Base-by-base conservation (phyloP, 106 monocot species). In the Dendrobium chrysotoxum region DNA sequence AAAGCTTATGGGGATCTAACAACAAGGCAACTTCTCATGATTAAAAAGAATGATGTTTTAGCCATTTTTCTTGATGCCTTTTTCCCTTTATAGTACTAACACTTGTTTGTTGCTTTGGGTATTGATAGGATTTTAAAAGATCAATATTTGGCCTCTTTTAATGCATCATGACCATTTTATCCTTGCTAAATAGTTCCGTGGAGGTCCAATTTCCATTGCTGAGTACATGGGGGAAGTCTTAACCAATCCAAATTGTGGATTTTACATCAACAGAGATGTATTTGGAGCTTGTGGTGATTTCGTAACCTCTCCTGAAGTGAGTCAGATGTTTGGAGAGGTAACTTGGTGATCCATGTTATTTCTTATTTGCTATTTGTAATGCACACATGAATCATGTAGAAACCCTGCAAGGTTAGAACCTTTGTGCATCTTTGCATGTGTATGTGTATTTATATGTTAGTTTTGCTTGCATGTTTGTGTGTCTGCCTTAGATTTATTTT, bases 261-360 rank as follows among this genome's bases (percentile, higher is more conserved):
- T 81, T 77, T 98, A 98, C 79, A 98, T 98, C 16, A 98, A 98
- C 72, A 85, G 82, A 53, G 92, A 92, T 83, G 98, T 98, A 21
- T 94, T 98, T 85, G 98, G 98, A 57, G 79, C 84, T 68, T 86
- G 84, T 20, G 98, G 98, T 58, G 98, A 98, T 88, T 92, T 98
- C 76, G 87, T 95, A 80, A 98, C 96, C 35, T 96, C 96, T 11
- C 96, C 96, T 28, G 96, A 98, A 85, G 97, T 98, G 28, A 98
- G 98, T 88, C 95, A 98, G 81, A 98, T 98, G 98, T 98, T 98
- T 88, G 95, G 98, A 74, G 98, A 98, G 98, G 98, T 98, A 89
- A 82, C 35, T 53, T 39, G 40, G 15, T 12, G 5, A 75, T 77
- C 17, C 5, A 40, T 15, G 10, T 13, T 35, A 0, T 35, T 70